Evolutionary conservation across 2,329 filamentous ascomycete species (phyloP).

Genomic region (Fusarium sp.): DNA sequence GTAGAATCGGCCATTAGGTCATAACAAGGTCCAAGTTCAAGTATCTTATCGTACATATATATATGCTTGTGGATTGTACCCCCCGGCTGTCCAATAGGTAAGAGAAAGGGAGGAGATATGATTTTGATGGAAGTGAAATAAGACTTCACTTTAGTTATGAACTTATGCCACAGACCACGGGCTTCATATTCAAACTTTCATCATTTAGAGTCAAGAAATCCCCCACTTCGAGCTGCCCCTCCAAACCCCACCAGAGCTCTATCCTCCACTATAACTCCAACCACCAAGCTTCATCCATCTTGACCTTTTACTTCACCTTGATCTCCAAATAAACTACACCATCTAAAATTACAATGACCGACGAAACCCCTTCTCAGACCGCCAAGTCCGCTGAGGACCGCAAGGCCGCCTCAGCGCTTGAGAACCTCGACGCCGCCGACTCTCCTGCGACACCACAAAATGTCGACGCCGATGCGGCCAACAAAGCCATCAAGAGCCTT

Average conservation of each 20-base stretch:
- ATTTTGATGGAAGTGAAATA: neutral
- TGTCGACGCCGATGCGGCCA: slow-evolving; percentile 76
- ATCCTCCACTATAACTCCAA: slow-evolving; percentile 39
- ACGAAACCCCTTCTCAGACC: slow-evolving; percentile 60
- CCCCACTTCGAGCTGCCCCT: slow-evolving; percentile 22
- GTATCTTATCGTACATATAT: neutral
- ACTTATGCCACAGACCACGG: too few relatives aligned
- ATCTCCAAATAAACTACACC: neutral
- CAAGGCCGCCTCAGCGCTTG: slow-evolving; percentile 80
- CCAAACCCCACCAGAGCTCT: slow-evolving; percentile 32
- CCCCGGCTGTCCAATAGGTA: neutral
- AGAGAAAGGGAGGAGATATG: neutral
- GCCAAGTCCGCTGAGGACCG: slow-evolving; percentile 79
- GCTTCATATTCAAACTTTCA: neutral
- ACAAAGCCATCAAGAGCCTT: slow-evolving; percentile 77
- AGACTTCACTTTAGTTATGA: neutral
- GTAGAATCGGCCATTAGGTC: neutral
- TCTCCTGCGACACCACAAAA: slow-evolving; percentile 61
- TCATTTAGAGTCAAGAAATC: neutral
- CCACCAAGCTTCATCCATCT: slow-evolving; percentile 58
- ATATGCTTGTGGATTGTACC: neutral
- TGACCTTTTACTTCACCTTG: neutral
- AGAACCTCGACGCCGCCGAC: slow-evolving; percentile 70
- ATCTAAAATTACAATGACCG: slow-evolving; percentile 66
- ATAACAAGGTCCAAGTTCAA: too few relatives aligned